A percentile compares a stretch with the other conserved stretches of the same genome.
Evolutionary conservation across 305 asterid genomes (phyloP).

Genomic region (Solanum hybrid): DNA sequence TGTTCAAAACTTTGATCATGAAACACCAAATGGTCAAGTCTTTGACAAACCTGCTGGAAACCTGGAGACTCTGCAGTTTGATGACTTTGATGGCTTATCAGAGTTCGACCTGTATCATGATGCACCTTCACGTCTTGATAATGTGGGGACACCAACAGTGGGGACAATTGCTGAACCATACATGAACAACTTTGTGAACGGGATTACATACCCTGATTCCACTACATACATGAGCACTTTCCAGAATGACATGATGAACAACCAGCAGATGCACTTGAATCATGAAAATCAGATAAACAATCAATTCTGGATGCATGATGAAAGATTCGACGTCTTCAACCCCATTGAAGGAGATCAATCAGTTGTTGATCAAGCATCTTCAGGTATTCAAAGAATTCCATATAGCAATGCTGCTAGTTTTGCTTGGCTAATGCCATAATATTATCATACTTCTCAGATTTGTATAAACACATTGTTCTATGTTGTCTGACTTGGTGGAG

Average conservation of each 20-base stretch:
- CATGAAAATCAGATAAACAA: slow-evolving; percentile 19
- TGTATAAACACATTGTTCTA: slow-evolving; percentile 14
- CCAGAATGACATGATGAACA: slow-evolving; percentile 14
- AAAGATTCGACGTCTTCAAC: slow-evolving; percentile 23
- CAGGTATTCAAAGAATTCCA: slow-evolving; percentile 60
- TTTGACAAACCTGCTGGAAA: slow-evolving; percentile 15
- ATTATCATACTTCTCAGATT: not conserved
- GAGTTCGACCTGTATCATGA: slow-evolving; percentile 55
- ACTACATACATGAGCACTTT: slow-evolving; percentile 17
- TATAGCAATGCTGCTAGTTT: slow-evolving; percentile 13
- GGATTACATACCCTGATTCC: slow-evolving; percentile 15
- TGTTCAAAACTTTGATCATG: not conserved
- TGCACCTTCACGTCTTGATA: slow-evolving; percentile 24
- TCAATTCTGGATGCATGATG: slow-evolving; percentile 45
- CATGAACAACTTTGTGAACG: slow-evolving; percentile 17
- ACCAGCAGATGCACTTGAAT: slow-evolving; percentile 24
- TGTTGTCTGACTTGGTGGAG: slow-evolving; percentile 36
- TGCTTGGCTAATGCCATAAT: slow-evolving; percentile 20
- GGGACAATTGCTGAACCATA: slow-evolving; percentile 21
- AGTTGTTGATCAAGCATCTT: slow-evolving; percentile 21
- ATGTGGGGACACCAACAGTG: slow-evolving; percentile 27
- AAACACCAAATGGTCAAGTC: not conserved
- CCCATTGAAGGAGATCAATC: slow-evolving; percentile 30
- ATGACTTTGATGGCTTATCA: slow-evolving; percentile 41
- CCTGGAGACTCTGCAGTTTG: slow-evolving; percentile 32